Evolutionary conservation across 257 asterid species (phyloP).

Genomic region (Avicennia marina): DNA sequence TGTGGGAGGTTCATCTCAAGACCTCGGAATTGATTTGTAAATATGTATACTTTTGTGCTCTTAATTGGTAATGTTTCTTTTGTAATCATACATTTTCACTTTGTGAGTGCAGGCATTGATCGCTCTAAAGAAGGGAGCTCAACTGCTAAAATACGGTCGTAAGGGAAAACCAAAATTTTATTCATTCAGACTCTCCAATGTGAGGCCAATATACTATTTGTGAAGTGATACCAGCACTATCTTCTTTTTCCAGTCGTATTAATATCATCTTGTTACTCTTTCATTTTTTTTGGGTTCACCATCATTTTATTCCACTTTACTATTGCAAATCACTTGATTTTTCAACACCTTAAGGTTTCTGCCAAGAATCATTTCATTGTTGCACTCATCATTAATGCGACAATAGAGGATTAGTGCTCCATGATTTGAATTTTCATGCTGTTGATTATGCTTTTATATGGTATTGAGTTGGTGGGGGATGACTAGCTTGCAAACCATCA

Average conservation of each 20-base stretch:
- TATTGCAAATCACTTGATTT: too few species aligned
- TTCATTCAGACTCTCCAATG: conserved; percentile 77
- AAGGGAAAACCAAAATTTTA: conserved; percentile 88
- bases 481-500: too few species aligned
- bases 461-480: too few species aligned
- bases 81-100: conserved; percentile 12
- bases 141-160: conserved; percentile 84
- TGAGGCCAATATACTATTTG: conserved; percentile 37
- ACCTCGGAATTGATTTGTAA: neutral
- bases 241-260: conserved; percentile 2
- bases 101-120: conserved; percentile 54
- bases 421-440: too few species aligned
- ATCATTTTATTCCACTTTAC: neutral
- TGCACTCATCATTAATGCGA: too few species aligned
- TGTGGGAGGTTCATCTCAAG: neutral
- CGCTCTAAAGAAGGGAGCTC: conserved; percentile 88
- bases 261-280: neutral
- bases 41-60: conserved; percentile 14
- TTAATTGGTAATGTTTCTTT: neutral
- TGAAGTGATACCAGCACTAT: conserved; percentile 9
- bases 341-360: too few species aligned
- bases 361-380: too few species aligned
- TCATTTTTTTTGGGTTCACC: neutral
- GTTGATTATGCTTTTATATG: too few species aligned
- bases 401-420: too few species aligned